phyloP scores from a whole-genome alignment of 208 protist species.

The Acanthamoeba polyphaga region DNA sequence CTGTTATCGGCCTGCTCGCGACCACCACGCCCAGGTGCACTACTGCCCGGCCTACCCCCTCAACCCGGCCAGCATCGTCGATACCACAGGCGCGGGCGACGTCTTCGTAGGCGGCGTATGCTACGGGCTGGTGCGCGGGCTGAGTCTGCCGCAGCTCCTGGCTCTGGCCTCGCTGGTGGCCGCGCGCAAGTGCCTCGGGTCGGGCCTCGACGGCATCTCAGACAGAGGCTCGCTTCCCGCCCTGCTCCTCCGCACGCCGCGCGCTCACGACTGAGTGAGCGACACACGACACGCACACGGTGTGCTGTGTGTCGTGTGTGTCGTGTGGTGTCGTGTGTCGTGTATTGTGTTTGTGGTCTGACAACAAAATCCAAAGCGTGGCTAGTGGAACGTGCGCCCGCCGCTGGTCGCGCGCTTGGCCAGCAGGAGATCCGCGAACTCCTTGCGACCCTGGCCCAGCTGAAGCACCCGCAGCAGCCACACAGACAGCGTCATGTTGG shows the following conservation, averaged over 20 bases:
- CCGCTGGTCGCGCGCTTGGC: too few relatives aligned
- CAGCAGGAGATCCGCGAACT: too few relatives aligned
- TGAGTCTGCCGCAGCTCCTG: background rate
- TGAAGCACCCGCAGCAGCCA: too few relatives aligned
- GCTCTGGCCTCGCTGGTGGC: conserved; percentile 30
- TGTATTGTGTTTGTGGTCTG: too few relatives aligned
- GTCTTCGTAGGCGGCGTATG: conserved; percentile 28
- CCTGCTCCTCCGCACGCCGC: background rate
- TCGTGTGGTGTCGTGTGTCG: too few relatives aligned
- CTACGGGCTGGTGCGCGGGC: conserved; percentile 12
- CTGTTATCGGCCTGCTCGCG: background rate
- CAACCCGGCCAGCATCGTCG: conserved; percentile 36
- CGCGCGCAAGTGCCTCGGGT: conserved; percentile 22
- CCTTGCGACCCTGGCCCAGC: too few relatives aligned
- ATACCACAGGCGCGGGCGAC: conserved; percentile 32
- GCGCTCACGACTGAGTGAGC: background rate
- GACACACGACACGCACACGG: too few relatives aligned
- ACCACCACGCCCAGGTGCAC: background rate
- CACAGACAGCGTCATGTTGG: too few relatives aligned
- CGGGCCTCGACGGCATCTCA: conserved; percentile 1
- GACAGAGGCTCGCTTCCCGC: background rate
- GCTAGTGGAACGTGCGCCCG: too few relatives aligned
- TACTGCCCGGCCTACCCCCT: conserved; percentile 27
- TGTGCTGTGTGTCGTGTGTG: too few relatives aligned
- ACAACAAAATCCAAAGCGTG: too few relatives aligned